These are phyloP conservation scores for Leccinum imitatum DNA, from an alignment of 768 basidiomycete genomes.

Conservation along the genomic window DNA sequence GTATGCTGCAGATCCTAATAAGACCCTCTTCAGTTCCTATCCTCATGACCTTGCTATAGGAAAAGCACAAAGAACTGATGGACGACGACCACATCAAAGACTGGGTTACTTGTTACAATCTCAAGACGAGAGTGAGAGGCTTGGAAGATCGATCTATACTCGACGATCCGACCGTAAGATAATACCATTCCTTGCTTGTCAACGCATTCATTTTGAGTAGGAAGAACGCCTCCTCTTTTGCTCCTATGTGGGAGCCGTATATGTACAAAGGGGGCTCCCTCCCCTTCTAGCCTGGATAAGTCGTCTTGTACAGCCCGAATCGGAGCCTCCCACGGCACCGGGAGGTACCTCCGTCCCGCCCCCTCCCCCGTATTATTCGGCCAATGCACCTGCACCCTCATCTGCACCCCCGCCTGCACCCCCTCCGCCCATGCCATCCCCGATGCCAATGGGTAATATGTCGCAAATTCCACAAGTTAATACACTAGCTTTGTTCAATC, in stretches of 20 bases:
- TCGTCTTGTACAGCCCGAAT: slow-evolving; percentile 50
- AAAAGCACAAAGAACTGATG: slow-evolving; percentile 31
- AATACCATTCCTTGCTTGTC: neutral
- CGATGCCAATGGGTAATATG: slow-evolving; percentile 15
- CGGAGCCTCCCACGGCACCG: slow-evolving; percentile 24
- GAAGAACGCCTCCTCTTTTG: slow-evolving; percentile 56
- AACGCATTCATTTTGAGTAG: slow-evolving; percentile 33
- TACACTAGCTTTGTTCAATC: slow-evolving; percentile 50
- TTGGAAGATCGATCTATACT: slow-evolving; percentile 38
- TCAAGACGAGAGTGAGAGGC: slow-evolving; percentile 54
- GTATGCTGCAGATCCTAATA: slow-evolving; percentile 34
- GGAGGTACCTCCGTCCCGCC: slow-evolving; percentile 17
- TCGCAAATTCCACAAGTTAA: slow-evolving; percentile 34
- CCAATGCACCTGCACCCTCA: slow-evolving; percentile 14
- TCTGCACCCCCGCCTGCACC: slow-evolving; percentile 15
- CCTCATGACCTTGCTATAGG: slow-evolving; percentile 16
- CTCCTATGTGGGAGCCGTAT: slow-evolving; percentile 67
- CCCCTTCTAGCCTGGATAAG: slow-evolving; percentile 59
- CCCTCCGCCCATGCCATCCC: slow-evolving; percentile 23
- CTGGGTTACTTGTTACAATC: slow-evolving; percentile 53
- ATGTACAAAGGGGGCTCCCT: slow-evolving; percentile 51
- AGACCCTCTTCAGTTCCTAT: neutral
- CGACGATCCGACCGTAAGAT: slow-evolving; percentile 36
- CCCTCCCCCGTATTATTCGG: slow-evolving; percentile 27
- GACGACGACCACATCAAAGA: slow-evolving; percentile 39